A percentile compares a stretch with the other conserved stretches of the same genome.
These are phyloP conservation scores for Fusarium agapanthi DNA, from an alignment of 2,329 filamentous ascomycete genomes.

Conservation along the genomic window DNA sequence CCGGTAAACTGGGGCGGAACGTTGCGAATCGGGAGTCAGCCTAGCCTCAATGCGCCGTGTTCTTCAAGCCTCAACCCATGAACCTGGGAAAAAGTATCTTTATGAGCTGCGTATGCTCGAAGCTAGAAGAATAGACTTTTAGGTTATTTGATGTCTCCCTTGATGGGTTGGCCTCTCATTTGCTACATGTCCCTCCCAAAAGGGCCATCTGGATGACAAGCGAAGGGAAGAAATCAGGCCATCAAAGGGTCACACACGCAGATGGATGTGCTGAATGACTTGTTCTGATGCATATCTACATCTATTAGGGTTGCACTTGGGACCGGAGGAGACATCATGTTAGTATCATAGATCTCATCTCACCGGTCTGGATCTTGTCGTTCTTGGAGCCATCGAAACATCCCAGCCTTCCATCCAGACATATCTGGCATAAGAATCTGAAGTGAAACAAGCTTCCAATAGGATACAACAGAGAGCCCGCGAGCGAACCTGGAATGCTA, in stretches of 20 bases:
- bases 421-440: background rate
- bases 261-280: constrained; percentile 5
- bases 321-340: background rate
- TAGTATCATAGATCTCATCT: constrained; percentile 35
- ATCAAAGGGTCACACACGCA: constrained; percentile 28
- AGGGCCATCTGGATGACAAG: constrained; percentile 10
- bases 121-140: constrained; percentile 28
- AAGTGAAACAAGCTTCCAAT: constrained; percentile 1
- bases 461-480: background rate
- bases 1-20: constrained; percentile 1
- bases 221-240: constrained; percentile 19
- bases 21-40: constrained; percentile 27
- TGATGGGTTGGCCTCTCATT: constrained; percentile 9
- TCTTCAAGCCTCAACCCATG: constrained; percentile 9
- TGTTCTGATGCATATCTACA: constrained; percentile 14
- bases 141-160: constrained; percentile 22
- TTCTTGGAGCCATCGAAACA: background rate
- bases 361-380: constrained; percentile 10
- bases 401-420: background rate
- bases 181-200: constrained; percentile 12
- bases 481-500: background rate
- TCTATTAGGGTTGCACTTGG: constrained; percentile 21
- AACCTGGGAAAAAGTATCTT: constrained; percentile 8
- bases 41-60: background rate
- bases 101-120: background rate